Evolutionary conservation across 345 rosid genomes (phyloP).

Genomic region (Cardiospermum halicacabum): DNA sequence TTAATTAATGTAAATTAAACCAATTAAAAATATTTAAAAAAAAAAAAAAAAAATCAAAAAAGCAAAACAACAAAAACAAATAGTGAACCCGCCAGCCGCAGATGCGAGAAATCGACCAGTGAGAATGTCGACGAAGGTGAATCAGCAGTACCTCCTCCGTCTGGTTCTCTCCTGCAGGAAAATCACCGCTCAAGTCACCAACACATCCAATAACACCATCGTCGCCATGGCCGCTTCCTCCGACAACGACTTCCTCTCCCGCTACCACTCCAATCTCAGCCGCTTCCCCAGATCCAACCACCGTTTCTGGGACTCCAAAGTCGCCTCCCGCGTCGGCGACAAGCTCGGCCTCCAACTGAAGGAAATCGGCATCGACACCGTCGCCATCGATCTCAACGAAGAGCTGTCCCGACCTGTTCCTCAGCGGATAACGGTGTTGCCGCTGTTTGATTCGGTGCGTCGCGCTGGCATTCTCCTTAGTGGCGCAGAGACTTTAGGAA

Average conservation of each 20-base stretch:
- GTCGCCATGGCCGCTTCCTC: constrained; percentile 90
- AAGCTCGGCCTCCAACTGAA: constrained; percentile 61
- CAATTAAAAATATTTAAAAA: no score
- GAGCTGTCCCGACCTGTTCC: constrained; percentile 71
- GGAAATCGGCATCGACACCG: constrained; percentile 54
- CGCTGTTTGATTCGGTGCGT: constrained; percentile 72
- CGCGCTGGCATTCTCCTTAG: constrained; percentile 63
- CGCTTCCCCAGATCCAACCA: constrained; percentile 47
- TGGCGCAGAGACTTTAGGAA: constrained; percentile 53
- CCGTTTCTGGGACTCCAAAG: constrained; percentile 58
- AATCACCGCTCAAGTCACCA: constrained; percentile 76
- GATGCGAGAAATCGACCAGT: no score
- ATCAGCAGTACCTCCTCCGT: constrained; percentile 65
- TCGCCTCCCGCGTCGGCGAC: constrained; percentile 86
- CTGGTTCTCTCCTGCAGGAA: constrained; percentile 75
- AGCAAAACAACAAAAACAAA: no score
- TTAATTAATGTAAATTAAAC: no score
- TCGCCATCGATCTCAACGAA: constrained; percentile 51
- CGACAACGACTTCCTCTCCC: constrained; percentile 65
- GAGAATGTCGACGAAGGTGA: not conserved
- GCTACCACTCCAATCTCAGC: constrained; percentile 54
- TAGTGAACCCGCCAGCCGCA: no score
- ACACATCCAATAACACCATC: constrained; percentile 52
- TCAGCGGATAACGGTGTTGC: constrained; percentile 57
- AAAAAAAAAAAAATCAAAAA: no score